Conservation (phyloP, 108 stramenopile species). For the Chaetoceros tenuissimus region DNA sequence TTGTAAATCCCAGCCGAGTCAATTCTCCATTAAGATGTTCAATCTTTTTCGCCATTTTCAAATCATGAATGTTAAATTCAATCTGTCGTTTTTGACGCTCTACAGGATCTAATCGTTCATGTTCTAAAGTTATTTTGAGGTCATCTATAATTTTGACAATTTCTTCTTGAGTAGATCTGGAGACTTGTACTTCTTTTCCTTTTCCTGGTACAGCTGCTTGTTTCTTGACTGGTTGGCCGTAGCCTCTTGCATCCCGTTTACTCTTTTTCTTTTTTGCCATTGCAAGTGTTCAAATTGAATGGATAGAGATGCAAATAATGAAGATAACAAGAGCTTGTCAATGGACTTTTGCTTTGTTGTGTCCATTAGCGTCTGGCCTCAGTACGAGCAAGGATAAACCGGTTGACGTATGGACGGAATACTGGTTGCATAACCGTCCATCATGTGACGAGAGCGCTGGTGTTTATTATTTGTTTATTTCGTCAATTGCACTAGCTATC, state of each 20-base stretch:
- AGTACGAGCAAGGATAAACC: too few species aligned
- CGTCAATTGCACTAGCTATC: too few species aligned
- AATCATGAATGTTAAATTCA: background rate
- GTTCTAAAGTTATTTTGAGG: background rate
- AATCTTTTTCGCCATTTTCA: conserved; percentile 5
- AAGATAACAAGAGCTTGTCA: too few species aligned
- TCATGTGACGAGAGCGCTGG: too few species aligned
- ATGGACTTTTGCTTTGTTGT: too few species aligned
- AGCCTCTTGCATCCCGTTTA: background rate
- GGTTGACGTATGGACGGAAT: too few species aligned
- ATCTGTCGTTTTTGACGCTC: conserved; percentile 3
- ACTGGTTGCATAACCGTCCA: too few species aligned
- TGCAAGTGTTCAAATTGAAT: background rate
- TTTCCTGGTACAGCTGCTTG: too few species aligned
- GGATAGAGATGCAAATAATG: background rate
- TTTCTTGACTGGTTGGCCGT: background rate
- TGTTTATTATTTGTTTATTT: too few species aligned
- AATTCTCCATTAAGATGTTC: background rate
- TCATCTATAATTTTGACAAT: background rate
- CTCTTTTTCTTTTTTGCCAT: background rate
- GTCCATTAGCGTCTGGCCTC: too few species aligned
- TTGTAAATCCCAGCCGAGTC: background rate
- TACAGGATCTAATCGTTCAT: background rate
- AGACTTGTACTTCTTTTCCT: conserved; percentile 2
- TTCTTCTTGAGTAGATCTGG: conserved; percentile 2